Conservation (phyloP, 495 filamentous ascomycete genomes). For the Saxophila tyrrhenica region DNA sequence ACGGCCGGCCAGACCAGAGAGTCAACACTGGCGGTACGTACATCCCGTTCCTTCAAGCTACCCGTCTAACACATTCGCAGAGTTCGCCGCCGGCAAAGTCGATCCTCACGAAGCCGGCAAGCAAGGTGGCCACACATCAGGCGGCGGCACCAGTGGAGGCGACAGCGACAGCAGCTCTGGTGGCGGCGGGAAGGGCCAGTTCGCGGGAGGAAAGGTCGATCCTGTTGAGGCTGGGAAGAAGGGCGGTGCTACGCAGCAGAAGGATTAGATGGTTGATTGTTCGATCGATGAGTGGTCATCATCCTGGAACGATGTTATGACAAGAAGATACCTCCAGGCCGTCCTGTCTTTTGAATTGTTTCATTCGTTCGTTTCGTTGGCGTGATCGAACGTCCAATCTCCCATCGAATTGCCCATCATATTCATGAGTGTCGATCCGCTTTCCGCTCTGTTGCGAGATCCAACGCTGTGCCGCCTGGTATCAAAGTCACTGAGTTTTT, state of each 20-base stretch:
- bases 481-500: too few relatives aligned
- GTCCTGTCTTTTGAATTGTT: too few relatives aligned
- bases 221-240: slow-evolving; percentile 6
- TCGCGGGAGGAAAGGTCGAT: slow-evolving; percentile 9
- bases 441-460: too few relatives aligned
- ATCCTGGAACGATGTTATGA: too few relatives aligned
- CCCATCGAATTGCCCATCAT: too few relatives aligned
- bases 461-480: too few relatives aligned
- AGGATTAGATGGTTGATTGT: neutral
- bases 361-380: too few relatives aligned
- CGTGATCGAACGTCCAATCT: too few relatives aligned
- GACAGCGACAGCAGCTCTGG: neutral
- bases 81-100: slow-evolving; percentile 13
- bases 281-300: neutral
- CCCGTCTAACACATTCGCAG: neutral
- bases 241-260: neutral
- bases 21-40: slow-evolving; percentile 8
- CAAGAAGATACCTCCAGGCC: too few relatives aligned
- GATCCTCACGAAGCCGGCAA: slow-evolving; percentile 12
- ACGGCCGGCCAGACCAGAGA: slow-evolving; percentile 11
- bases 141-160: neutral
- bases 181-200: neutral
- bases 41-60: neutral
- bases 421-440: too few relatives aligned
- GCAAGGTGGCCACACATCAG: neutral